These are phyloP conservation scores for Solanum tacnaense DNA, from an alignment of 257 asterid genomes.

Conservation along the genomic window DNA sequence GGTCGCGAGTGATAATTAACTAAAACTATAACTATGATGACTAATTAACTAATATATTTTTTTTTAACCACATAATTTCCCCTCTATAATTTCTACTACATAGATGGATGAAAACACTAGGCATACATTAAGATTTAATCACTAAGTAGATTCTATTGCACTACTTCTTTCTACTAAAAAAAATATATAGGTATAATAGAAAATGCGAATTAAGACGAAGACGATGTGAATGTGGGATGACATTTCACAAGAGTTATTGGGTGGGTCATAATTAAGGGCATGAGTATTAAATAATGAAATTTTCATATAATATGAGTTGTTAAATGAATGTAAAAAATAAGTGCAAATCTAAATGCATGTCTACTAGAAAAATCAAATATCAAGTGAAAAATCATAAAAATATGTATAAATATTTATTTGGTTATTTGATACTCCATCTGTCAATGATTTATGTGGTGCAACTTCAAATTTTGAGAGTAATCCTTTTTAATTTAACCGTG, in stretches of 20 bases:
- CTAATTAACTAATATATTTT: too few species aligned
- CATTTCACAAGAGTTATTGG: neutral
- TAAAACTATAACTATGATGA: too few species aligned
- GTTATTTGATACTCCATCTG: neutral
- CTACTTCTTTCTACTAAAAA: neutral
- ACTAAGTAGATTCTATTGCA: neutral
- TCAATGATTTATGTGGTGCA: neutral
- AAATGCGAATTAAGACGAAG: neutral
- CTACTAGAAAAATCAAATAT: neutral
- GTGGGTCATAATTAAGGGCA: neutral
- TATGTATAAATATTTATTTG: too few species aligned
- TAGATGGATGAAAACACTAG: neutral
- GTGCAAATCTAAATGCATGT: neutral
- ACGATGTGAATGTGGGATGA: neutral
- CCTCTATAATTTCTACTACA: neutral
- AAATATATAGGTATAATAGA: too few species aligned
- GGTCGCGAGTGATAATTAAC: accelerated
- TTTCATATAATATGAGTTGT: too few species aligned
- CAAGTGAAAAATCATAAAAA: too few species aligned
- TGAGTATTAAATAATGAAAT: neutral
- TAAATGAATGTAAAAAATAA: neutral
- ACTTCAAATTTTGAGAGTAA: neutral
- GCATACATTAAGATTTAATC: neutral
- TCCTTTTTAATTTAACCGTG: too few species aligned
- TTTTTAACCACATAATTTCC: accelerated